These are phyloP conservation scores for Vicia sativa DNA, from an alignment of 306 rosid species.

Conservation along the genomic window DNA sequence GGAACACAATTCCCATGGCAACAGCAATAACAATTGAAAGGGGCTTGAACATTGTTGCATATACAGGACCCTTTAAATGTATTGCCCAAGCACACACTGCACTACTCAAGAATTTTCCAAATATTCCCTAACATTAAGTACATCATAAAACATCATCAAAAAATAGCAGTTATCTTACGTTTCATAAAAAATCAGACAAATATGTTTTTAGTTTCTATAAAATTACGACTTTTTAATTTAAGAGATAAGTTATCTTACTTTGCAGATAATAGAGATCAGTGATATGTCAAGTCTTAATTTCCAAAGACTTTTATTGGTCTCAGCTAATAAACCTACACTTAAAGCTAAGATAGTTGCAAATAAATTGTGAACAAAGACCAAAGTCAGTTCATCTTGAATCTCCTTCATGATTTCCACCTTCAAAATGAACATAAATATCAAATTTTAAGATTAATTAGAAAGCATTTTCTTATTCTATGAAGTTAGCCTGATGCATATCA, in stretches of 20 bases:
- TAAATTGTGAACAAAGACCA: slow-evolving; percentile 75
- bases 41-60: slow-evolving; percentile 79
- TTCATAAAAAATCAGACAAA: too few relatives aligned
- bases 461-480: not conserved
- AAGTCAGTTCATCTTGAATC: slow-evolving; percentile 75
- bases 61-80: slow-evolving; percentile 73
- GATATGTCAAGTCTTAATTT: slow-evolving; percentile 54
- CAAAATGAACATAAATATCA: slow-evolving; percentile 22
- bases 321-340: slow-evolving; percentile 54
- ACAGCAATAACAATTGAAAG: slow-evolving; percentile 76
- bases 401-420: slow-evolving; percentile 89
- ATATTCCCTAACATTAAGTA: slow-evolving; percentile 57
- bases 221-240: too few relatives aligned
- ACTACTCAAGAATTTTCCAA: slow-evolving; percentile 69
- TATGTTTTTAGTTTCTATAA: too few relatives aligned
- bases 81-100: slow-evolving; percentile 70
- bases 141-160: slow-evolving; percentile 1
- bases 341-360: slow-evolving; percentile 61
- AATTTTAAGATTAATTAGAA: slow-evolving; percentile 4
- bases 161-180: too few relatives aligned
- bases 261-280: slow-evolving; percentile 70
- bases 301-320: slow-evolving; percentile 76
- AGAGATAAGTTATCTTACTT: slow-evolving; percentile 50
- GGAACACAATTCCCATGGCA: slow-evolving; percentile 73
- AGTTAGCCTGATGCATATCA: too few relatives aligned